Evolutionary conservation across 345 rosid species (phyloP).

Genomic region (Salix udensis): DNA sequence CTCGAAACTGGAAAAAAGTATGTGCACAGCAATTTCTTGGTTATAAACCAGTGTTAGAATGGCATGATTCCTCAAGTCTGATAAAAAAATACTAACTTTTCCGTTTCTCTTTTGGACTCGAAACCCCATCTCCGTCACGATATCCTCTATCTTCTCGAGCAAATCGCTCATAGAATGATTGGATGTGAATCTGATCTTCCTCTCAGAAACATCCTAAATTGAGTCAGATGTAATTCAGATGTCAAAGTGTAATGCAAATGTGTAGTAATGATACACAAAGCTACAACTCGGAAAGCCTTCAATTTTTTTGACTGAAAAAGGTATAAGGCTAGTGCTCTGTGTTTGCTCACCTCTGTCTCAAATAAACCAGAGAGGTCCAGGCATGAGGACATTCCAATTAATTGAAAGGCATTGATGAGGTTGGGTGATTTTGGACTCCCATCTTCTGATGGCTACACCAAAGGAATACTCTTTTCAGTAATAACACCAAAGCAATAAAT

Average conservation of each 20-base stretch:
- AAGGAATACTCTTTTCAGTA: conserved; percentile 2
- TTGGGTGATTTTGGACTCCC: conserved; percentile 53
- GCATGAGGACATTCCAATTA: conserved; percentile 94
- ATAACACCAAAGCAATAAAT: not conserved
- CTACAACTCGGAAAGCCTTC: not conserved
- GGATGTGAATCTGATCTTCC: conserved; percentile 90
- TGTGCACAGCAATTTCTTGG: not conserved
- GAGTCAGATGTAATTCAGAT: not conserved
- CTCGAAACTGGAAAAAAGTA: conserved; percentile 48
- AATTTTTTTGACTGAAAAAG: too few species aligned
- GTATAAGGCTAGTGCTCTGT: not conserved
- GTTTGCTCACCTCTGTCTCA: conserved; percentile 65
- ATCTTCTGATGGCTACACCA: conserved; percentile 45
- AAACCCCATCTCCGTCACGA: conserved; percentile 76
- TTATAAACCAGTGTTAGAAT: not conserved
- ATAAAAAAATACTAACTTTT: conserved; percentile 39
- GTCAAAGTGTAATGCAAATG: not conserved
- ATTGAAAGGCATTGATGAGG: conserved; percentile 79
- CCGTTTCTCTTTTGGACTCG: conserved; percentile 77
- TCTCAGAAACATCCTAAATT: conserved; percentile 71
- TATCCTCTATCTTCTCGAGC: conserved; percentile 67
- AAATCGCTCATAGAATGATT: conserved; percentile 63
- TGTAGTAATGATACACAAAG: not conserved
- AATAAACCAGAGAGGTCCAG: conserved; percentile 94
- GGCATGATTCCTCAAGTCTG: too few species aligned